A percentile compares a stretch with the other conserved stretches of the same genome.
Evolutionary conservation across 2,329 filamentous ascomycete species (phyloP).

Genomic region (Alternaria conjuncta): DNA sequence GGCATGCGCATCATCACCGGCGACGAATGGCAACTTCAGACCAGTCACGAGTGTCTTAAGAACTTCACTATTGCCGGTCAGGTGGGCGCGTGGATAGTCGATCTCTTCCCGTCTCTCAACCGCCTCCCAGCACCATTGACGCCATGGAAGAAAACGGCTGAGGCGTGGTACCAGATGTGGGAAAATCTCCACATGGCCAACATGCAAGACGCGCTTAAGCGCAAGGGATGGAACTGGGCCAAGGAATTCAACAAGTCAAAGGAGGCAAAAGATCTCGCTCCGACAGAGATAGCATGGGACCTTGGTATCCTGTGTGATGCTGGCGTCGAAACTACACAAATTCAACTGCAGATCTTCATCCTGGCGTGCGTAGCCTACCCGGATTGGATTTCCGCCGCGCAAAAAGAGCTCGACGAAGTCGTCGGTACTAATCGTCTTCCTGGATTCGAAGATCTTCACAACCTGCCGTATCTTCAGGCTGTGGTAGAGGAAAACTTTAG

Average conservation of each 20-base stretch:
- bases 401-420: conserved; percentile 23
- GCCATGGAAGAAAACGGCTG: conserved; percentile 36
- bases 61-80: conserved; percentile 28
- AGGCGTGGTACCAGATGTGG: conserved; percentile 19
- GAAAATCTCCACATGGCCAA: conserved; percentile 24
- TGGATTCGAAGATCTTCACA: conserved; percentile 25
- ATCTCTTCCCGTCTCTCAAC: conserved; percentile 53
- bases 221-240: conserved; percentile 28
- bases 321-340: conserved; percentile 28
- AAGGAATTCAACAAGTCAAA: conserved; percentile 7
- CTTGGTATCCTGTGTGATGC: conserved; percentile 27
- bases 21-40: conserved; percentile 24
- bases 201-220: conserved; percentile 14
- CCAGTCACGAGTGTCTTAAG: conserved; percentile 15
- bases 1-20: conserved; percentile 43
- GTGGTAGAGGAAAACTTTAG: conserved; percentile 40
- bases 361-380: conserved; percentile 24
- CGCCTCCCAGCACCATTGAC: conserved; percentile 46
- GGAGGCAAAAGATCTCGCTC: conserved; percentile 11
- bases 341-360: conserved; percentile 19
- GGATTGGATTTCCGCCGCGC: neutral
- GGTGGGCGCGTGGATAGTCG: conserved; percentile 50
- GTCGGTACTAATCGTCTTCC: conserved; percentile 27
- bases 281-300: conserved; percentile 24
- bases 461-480: conserved; percentile 36